Conservation (phyloP, 2,329 filamentous ascomycete species). For the Ceratocystis cacaofunesta region DNA sequence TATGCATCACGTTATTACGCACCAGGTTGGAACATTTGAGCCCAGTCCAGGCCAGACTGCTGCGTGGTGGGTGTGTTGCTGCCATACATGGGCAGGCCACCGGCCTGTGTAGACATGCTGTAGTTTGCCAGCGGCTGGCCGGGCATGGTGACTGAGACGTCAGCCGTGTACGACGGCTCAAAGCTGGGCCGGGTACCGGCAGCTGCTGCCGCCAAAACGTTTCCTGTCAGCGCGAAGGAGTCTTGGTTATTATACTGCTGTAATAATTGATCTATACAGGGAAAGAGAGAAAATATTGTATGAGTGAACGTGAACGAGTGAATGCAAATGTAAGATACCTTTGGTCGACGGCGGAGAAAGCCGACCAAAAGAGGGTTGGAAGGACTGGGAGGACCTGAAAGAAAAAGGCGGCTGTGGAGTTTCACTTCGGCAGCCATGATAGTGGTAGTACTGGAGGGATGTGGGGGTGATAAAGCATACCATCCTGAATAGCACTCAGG, state of each 20-base stretch:
- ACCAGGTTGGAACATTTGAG: conserved; percentile 63
- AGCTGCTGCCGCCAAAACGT: conserved; percentile 36
- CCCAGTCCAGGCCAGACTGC: conserved; percentile 56
- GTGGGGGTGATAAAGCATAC: conserved; percentile 39
- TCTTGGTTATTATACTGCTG: conserved; percentile 6
- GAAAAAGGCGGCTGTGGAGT: conserved; percentile 41
- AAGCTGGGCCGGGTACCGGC: conserved; percentile 29
- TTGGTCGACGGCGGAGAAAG: conserved; percentile 34
- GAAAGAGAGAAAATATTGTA: neutral
- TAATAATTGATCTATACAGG: conserved; percentile 5
- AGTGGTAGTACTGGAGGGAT: conserved; percentile 22
- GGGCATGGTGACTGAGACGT: conserved; percentile 47
- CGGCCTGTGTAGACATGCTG: conserved; percentile 42
- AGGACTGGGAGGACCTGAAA: too few relatives aligned
- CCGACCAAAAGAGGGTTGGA: too few relatives aligned
- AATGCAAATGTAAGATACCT: conserved; percentile 27
- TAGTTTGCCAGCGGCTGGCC: conserved; percentile 50
- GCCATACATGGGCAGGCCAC: conserved; percentile 47
- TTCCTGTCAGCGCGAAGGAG: conserved; percentile 22
- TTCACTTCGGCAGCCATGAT: conserved; percentile 42
- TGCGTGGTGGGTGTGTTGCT: conserved; percentile 45
- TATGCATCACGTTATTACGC: conserved; percentile 32
- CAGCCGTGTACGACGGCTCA: conserved; percentile 42
- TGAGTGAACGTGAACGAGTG: conserved; percentile 23
- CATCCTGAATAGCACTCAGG: conserved; percentile 41